phyloP scores from a whole-genome alignment of 371 early-diverging fungal species.

The Apophysomyces elegans region DNA sequence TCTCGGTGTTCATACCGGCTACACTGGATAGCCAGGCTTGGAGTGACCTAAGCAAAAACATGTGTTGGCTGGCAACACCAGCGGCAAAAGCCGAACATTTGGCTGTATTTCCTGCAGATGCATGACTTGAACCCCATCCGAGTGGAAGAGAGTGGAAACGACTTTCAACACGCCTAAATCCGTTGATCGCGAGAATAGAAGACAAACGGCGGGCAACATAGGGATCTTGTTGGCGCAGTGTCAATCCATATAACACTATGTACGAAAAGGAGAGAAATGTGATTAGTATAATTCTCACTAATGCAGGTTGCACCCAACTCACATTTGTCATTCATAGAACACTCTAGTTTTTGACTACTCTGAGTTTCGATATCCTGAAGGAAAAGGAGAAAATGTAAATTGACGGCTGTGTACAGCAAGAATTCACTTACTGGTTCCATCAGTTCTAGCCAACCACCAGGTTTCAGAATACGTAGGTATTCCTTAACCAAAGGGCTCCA shows the following conservation, averaged over 20 bases:
- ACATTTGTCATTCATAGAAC: slow-evolving; percentile 46
- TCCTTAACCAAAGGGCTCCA: slow-evolving; percentile 45
- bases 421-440: slow-evolving; percentile 39
- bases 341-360: slow-evolving; percentile 35
- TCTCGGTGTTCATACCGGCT: slow-evolving; percentile 33
- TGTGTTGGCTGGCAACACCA: slow-evolving; percentile 38
- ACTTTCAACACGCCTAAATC: slow-evolving; percentile 42
- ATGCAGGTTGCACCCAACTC: slow-evolving; percentile 14
- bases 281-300: neutral
- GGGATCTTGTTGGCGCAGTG: slow-evolving; percentile 51
- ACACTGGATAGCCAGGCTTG: slow-evolving; percentile 42
- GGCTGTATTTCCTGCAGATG: slow-evolving; percentile 21
- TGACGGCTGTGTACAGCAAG: neutral
- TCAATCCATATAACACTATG: slow-evolving; percentile 40
- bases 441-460: slow-evolving; percentile 54
- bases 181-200: slow-evolving; percentile 45
- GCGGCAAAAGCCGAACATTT: slow-evolving; percentile 13
- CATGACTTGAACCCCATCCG: slow-evolving; percentile 42
- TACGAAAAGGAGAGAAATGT: neutral
- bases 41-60: slow-evolving; percentile 37
- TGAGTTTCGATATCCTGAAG: slow-evolving; percentile 47
- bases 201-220: slow-evolving; percentile 47
- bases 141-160: slow-evolving; percentile 41
- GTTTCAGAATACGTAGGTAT: slow-evolving; percentile 44
- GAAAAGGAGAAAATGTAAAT: neutral